Evolutionary conservation across 345 rosid genomes (phyloP).

Genomic region (Linum usitatissimum): DNA sequence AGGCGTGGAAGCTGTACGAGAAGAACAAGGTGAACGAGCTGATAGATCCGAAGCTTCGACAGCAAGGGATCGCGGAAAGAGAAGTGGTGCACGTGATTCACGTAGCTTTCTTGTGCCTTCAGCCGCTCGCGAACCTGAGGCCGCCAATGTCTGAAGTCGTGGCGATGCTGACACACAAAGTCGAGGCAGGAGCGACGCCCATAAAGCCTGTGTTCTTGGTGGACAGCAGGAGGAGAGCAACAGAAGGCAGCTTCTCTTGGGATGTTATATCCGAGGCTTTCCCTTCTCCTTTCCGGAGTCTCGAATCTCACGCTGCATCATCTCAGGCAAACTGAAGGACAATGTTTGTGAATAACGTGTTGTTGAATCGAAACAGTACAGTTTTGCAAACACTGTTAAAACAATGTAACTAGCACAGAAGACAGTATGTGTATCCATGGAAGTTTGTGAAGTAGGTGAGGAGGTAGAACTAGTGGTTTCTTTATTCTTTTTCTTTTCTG

Average conservation of each 20-base stretch:
- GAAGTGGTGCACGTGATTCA: conserved; percentile 33
- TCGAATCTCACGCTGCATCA: background rate
- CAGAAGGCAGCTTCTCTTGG: conserved; percentile 25
- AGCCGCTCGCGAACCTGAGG: conserved; percentile 36
- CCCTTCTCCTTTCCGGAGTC: conserved; percentile 27
- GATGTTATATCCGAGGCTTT: conserved; percentile 37
- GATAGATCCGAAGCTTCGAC: conserved; percentile 36
- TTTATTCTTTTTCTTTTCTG: background rate
- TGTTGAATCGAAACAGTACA: background rate
- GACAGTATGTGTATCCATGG: background rate
- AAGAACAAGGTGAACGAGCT: conserved; percentile 26
- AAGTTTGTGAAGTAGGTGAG: background rate
- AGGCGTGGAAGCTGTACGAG: conserved; percentile 60
- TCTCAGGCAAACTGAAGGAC: background rate
- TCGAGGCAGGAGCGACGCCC: conserved; percentile 22
- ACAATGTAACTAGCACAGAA: background rate
- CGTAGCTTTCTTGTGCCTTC: conserved; percentile 52
- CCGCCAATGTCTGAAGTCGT: conserved; percentile 58
- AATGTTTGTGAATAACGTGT: no score
- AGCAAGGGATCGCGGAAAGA: conserved; percentile 26
- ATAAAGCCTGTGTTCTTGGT: conserved; percentile 31
- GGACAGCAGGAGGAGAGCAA: conserved; percentile 22
- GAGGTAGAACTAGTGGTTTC: background rate
- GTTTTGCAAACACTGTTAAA: background rate
- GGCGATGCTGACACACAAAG: conserved; percentile 41